These are phyloP conservation scores for Zalerion maritima DNA, from an alignment of 495 filamentous ascomycete genomes.

Conservation along the genomic window DNA sequence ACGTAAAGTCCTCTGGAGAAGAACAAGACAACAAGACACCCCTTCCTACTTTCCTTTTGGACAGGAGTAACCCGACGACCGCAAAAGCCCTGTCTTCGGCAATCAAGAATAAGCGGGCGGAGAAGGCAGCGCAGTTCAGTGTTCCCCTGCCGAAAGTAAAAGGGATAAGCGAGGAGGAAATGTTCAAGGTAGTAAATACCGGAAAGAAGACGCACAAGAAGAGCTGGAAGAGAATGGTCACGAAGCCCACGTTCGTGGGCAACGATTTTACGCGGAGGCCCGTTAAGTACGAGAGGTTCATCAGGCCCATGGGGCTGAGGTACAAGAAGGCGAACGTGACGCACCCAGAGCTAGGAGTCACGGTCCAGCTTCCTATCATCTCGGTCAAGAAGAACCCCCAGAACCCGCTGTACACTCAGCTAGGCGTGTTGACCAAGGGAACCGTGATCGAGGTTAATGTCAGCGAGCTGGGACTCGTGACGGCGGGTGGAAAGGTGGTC, in stretches of 20 bases:
- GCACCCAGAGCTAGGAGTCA: conserved; percentile 71
- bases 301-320: conserved; percentile 64
- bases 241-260: conserved; percentile 60
- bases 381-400: conserved; percentile 97
- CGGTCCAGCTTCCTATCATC: conserved; percentile 86
- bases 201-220: conserved; percentile 51
- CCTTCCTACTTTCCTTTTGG: conserved; percentile 77
- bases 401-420: conserved; percentile 84
- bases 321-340: conserved; percentile 96
- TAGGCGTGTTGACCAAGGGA: conserved; percentile 87
- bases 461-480: conserved; percentile 82
- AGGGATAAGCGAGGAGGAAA: conserved; percentile 92
- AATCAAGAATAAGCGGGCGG: conserved; percentile 70
- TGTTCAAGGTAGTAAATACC: conserved; percentile 96
- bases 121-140: conserved; percentile 91
- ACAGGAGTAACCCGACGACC: conserved; percentile 68
- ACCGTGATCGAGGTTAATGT: conserved; percentile 96
- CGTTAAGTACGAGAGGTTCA: conserved; percentile 90
- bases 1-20: conserved; percentile 79
- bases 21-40: conserved; percentile 57
- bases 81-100: conserved; percentile 77
- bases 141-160: conserved; percentile 90
- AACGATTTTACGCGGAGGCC: conserved; percentile 77
- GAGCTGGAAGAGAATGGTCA: conserved; percentile 93
- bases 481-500: conserved; percentile 81